Evolutionary conservation across 2,329 filamentous ascomycete genomes (phyloP).

Genomic region (Verticillium isaacii): DNA sequence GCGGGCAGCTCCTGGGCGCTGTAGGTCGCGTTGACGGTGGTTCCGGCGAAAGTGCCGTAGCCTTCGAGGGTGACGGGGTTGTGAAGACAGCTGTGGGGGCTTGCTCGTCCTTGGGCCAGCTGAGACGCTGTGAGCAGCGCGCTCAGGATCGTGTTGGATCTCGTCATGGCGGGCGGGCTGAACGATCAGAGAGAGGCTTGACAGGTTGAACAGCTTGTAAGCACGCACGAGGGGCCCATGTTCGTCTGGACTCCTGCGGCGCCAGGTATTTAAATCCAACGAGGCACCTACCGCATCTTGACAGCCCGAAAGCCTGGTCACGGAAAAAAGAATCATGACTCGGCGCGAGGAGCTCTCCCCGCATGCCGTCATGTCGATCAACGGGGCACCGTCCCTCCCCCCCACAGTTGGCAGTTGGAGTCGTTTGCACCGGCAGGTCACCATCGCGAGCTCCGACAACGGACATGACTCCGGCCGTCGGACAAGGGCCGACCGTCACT

Average conservation of each 20-base stretch:
- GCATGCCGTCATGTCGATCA: neutral
- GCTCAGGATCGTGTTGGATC: neutral
- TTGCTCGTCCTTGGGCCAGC: neutral
- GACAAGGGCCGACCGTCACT: neutral
- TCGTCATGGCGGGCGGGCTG: neutral
- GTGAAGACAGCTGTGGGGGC: conserved; percentile 1
- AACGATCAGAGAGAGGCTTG: neutral
- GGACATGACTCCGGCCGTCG: neutral
- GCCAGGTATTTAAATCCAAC: neutral
- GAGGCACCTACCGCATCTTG: neutral
- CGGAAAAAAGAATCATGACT: neutral
- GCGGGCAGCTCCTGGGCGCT: conserved; percentile 23
- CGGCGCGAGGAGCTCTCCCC: neutral
- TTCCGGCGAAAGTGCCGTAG: conserved; percentile 35
- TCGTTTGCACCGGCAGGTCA: neutral
- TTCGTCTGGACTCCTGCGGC: neutral
- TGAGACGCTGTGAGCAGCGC: neutral
- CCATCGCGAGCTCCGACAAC: neutral
- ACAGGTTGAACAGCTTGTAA: no score
- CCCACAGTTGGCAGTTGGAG: neutral
- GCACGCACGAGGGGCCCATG: no score
- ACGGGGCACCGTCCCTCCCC: neutral
- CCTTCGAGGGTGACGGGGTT: conserved; percentile 23
- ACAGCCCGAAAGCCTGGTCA: neutral
- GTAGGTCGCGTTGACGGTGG: conserved; percentile 26